Evolutionary conservation across 345 rosid genomes (phyloP).

Genomic region (Abelmoschus esculentus): DNA sequence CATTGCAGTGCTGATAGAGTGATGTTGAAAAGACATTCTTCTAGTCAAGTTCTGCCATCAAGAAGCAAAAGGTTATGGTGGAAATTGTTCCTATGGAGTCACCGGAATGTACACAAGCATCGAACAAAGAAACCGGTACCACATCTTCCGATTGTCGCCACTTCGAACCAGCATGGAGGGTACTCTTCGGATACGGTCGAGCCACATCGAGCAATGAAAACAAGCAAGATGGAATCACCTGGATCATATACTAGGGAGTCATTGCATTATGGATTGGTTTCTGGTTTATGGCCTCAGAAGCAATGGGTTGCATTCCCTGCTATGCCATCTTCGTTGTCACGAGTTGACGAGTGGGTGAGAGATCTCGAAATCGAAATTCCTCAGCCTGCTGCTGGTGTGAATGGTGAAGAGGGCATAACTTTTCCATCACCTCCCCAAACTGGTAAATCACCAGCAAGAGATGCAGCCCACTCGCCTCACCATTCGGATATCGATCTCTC

Average conservation of each 20-base stretch:
- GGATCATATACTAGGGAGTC: constrained; percentile 42
- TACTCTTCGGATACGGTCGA: constrained; percentile 80
- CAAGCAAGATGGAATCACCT: constrained; percentile 34
- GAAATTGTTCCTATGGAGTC: constrained; percentile 73
- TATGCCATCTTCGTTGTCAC: constrained; percentile 49
- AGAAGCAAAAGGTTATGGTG: too few relatives aligned
- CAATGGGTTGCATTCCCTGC: constrained; percentile 85
- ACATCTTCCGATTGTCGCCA: constrained; percentile 9
- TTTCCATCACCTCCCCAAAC: constrained; percentile 30
- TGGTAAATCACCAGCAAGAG: constrained; percentile 30
- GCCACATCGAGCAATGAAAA: constrained; percentile 25
- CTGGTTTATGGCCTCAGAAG: constrained; percentile 57
- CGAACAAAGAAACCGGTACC: constrained; percentile 26
- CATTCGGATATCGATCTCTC: constrained; percentile 35
- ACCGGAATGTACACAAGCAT: constrained; percentile 53
- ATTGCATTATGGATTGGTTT: constrained; percentile 22
- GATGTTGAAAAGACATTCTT: constrained; percentile 85
- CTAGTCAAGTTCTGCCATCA: constrained; percentile 66
- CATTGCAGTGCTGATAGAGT: constrained; percentile 76
- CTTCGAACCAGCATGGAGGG: constrained; percentile 62
- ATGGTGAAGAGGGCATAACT: constrained; percentile 19
- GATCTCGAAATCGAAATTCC: constrained; percentile 37
- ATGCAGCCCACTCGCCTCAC: constrained; percentile 17
- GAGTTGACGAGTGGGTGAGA: constrained; percentile 82
- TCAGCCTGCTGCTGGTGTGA: constrained; percentile 25